Evolutionary conservation across 2,329 filamentous ascomycete genomes (phyloP).

Genomic region (Graphilbum sp.): DNA sequence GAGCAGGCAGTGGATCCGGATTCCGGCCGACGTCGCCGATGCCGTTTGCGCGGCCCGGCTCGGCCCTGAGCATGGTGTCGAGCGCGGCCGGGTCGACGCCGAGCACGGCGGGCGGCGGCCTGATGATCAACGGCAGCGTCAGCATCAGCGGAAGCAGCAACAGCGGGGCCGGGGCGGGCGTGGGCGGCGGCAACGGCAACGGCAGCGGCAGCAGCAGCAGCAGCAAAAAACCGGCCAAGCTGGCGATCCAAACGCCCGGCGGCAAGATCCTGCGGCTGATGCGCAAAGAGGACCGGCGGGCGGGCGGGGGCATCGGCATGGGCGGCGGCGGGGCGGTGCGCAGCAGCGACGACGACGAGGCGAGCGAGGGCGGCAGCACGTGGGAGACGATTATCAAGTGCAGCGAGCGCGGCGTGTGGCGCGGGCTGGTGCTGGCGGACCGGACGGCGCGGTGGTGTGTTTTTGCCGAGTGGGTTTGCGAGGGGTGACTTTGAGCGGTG

Average conservation of each 20-base stretch:
- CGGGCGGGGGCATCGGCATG: constrained; percentile 19
- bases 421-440: constrained; percentile 68
- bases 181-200: constrained; percentile 26
- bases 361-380: constrained; percentile 47
- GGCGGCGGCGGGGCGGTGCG: constrained; percentile 21
- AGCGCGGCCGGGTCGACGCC: constrained; percentile 39
- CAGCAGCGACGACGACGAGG: constrained; percentile 33
- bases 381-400: constrained; percentile 92
- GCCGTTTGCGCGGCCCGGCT: constrained; percentile 43
- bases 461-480: constrained; percentile 73
- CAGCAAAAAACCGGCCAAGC: constrained; percentile 74
- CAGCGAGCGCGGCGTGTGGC: constrained; percentile 65
- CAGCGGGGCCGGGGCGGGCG: constrained; percentile 28
- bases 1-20: not conserved
- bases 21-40: constrained; percentile 29
- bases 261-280: constrained; percentile 87
- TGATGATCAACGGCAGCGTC: constrained; percentile 18
- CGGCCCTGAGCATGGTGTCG: constrained; percentile 49
- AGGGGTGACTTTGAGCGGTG: too few relatives aligned
- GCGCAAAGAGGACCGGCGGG: constrained; percentile 56
- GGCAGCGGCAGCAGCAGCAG: constrained; percentile 28
- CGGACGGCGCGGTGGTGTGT: constrained; percentile 77
- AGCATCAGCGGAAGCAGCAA: constrained; percentile 27
- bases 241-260: constrained; percentile 84
- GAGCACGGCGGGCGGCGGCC: constrained; percentile 33